Evolutionary conservation across 2,329 filamentous ascomycete genomes (phyloP), one percentile per base, ranked within the genome.

Genomic region (Epichloe coenophiala): DNA sequence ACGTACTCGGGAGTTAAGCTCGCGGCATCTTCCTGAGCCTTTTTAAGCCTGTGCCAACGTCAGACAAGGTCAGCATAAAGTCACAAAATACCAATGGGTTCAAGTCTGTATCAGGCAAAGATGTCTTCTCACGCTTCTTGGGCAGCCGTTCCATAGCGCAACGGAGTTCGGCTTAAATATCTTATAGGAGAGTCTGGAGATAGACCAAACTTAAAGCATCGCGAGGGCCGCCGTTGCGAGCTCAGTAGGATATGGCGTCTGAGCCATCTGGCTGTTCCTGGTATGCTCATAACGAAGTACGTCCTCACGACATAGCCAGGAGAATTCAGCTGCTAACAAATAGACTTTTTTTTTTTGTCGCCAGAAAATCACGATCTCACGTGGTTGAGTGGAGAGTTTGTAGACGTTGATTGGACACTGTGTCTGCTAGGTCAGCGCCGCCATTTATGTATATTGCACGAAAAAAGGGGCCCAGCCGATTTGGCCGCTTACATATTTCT

Each of bases 1-100:
- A 94, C 75, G 52, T 71, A 71, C 57, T 80, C 77, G 58, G 74
- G 69, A 4, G 76, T 78, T 55, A 80, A 69, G 55, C 68, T 67
- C 5, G 69, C 65, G 38, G 74, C 70, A 51, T 76, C 73, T 47
- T 78, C 72, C 57, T 78, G 74, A 7, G 76, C 74, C 55, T 77
- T 74, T 74, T 70, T 73, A 55, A 80, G 63, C 49, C 67, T 70
- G 33, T 12, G 38, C 31, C 31, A 31, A 37, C 3, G n/a, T 11
- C 12, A 35, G n/a, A 47, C 4, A 17, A 5, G 12, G 44, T 54
- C 44, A 55, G 51, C 38, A 53, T 15, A 11, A 33, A 17, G 35
- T 36, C 11, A 36, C 4, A 17, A 40, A 40, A 15, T 19, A 11
- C 31, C 31, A 4, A 31, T 31, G 31, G 8, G 31, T 9, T 7